These are phyloP conservation scores for Aspergillus fumigatus DNA, from an alignment of 2,329 filamentous ascomycete species.

Conservation along the genomic window DNA sequence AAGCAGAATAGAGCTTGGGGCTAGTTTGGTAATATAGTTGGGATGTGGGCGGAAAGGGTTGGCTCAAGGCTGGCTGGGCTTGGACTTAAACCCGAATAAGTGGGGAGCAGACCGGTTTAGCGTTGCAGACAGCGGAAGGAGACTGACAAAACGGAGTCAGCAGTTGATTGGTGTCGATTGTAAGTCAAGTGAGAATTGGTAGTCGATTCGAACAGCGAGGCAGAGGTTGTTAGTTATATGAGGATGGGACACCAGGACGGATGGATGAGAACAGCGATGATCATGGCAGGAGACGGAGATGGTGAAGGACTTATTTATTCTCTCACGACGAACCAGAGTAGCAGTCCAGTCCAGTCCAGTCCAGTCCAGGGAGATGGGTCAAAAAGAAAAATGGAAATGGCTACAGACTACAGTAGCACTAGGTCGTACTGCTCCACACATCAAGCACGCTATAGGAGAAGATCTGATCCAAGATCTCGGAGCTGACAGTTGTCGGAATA, in stretches of 20 bases:
- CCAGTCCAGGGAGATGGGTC: slow-evolving; percentile 33
- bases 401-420: slow-evolving; percentile 18
- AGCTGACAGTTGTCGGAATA: slow-evolving; percentile 33
- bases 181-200: neutral
- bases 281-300: slow-evolving; percentile 12
- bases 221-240: slow-evolving; percentile 18
- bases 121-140: neutral
- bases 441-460: slow-evolving; percentile 33
- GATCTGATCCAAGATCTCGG: slow-evolving; percentile 39
- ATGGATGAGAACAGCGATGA: slow-evolving; percentile 5
- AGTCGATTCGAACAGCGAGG: slow-evolving; percentile 6
- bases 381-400: slow-evolving; percentile 24
- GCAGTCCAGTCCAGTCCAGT: slow-evolving; percentile 24
- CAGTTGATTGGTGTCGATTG: neutral
- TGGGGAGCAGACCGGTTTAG: slow-evolving; percentile 1
- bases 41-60: neutral
- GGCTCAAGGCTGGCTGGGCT: slow-evolving; percentile 1
- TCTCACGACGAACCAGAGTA: slow-evolving; percentile 5
- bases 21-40: neutral
- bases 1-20: neutral
- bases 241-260: slow-evolving; percentile 4
- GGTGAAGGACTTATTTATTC: slow-evolving; percentile 16
- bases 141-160: neutral
- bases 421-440: slow-evolving; percentile 18
- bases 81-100: neutral